Base-by-base conservation (phyloP, 2,329 filamentous ascomycete species). In the Neofusicoccum kwambonambiense region DNA sequence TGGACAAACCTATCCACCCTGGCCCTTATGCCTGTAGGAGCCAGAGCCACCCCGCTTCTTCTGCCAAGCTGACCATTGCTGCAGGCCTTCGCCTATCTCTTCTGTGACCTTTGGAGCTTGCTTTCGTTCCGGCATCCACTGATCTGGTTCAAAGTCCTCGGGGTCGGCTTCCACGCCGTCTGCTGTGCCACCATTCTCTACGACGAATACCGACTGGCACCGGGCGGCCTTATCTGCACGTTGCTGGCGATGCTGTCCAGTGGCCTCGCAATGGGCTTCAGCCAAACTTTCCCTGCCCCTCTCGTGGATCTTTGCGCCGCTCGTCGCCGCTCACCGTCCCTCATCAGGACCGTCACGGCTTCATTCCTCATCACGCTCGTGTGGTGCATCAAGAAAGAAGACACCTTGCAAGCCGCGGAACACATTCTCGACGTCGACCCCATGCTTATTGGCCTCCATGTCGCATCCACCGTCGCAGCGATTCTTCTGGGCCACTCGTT, bases 1-100 rank as follows among this genome's bases (percentile, higher is more conserved):
- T 71, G 71, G 41, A 68, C 69, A 17, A 75, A 77, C 54, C 37
- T 76, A 2, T 67, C 74, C 2, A 70, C 74, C 0, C 63, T 77
- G 12, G 66, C 68, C 19, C 74, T 75, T 70, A 63, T 75, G 7
- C 68, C 68, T 2, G 75, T 76, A 67, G 69, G 73, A 68, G 6
- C 2, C n/a, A 7, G 6, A 22, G 64, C 17, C 17, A 27, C 44
- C 4, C 17, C 51, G 19, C 15, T n/a, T 50, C 9, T 9, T 45
- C 37, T 19, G 42, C 31, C 22, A 62, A 42, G 13, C 39, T 65
- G 69, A 67, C 66, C 3, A 68, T 71, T 57, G 65, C 34, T 68
- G 68, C 49, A 67, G 71, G 60, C 68, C 11, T n/a, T 69, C 15
- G 41, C 54, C 4, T 52, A 60, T 19, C 65, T 68, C 12, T 63